Percentiles rank a stretch among this genome's conserved stretches.
phyloP scores from a whole-genome alignment of 2,329 filamentous ascomycete species.

The Alternaria arbusti region DNA sequence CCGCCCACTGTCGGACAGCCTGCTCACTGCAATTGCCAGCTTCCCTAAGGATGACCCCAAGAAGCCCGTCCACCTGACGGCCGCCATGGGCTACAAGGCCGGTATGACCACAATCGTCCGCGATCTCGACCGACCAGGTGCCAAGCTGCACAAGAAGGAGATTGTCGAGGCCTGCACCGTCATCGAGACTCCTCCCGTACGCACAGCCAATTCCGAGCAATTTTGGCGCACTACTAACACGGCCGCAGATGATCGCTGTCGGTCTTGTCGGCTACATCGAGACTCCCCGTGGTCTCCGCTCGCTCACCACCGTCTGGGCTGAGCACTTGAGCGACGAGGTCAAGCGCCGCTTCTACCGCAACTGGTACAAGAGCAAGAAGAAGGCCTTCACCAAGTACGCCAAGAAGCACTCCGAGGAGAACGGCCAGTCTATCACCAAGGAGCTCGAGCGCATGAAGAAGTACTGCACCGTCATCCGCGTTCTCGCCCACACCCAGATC shows the following conservation, averaged over 20 bases:
- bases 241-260: conserved; percentile 93
- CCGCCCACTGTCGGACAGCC: conserved; percentile 23
- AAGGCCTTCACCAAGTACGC: conserved; percentile 99
- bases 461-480: conserved; percentile 99
- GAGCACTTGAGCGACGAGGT: conserved; percentile 98
- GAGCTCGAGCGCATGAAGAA: conserved; percentile 99
- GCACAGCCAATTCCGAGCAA: conserved; percentile 66
- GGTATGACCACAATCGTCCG: conserved; percentile 99
- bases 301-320: conserved; percentile 99
- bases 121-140: conserved; percentile 97
- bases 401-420: conserved; percentile 98
- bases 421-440: conserved; percentile 86
- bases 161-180: conserved; percentile 53
- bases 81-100: conserved; percentile 99
- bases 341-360: conserved; percentile 99
- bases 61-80: conserved; percentile 99
- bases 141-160: conserved; percentile 92
- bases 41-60: conserved; percentile 99
- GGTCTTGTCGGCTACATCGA: conserved; percentile 99
- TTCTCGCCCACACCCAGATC: conserved; percentile 99
- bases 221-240: conserved; percentile 26
- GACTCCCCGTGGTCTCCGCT: conserved; percentile 98
- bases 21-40: conserved; percentile 57
- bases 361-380: conserved; percentile 99
- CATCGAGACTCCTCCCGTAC: conserved; percentile 66